Evolutionary conservation across 257 asterid species (phyloP), one percentile per base, ranked within the genome.

Genomic region (Nicotiana knightiana): DNA sequence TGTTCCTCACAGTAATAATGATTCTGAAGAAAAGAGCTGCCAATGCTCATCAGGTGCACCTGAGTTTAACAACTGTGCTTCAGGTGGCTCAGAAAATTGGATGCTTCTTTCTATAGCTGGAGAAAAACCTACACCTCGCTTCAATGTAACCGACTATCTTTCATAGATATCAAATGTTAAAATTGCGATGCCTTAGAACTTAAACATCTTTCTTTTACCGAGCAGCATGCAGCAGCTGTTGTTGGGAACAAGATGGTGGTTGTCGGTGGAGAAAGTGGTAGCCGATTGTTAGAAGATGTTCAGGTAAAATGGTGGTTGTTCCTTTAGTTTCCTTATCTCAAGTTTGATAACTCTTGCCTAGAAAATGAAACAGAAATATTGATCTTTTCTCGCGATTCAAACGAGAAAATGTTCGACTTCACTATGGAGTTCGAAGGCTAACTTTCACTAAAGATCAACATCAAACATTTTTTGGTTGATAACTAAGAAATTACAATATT

Each of bases 191-290:
- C 79, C 15, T 73, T 75, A 51, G 59, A 82, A 65, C 75, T 66
- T 18, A 70, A 9, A 59, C 57, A 55, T 78, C 75, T 78, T 57
- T 84, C 83, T 17, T 81, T 32, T 84, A 80, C 61, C 88, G 83
- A 84, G 85, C 85, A 96, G 99, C 99, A 96, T 88, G 97, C 93
- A 4, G 99, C 99, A n/a, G 96, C 98, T 4, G 98, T 96, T 48
- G 88, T 93, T 70, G 99, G 98, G 85, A 93, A 93, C 90, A 93
- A 93, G 90, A 93, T 94, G 98, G 97, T 96, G 84, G 91, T 96
- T n/a, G 98, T 96, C 82, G 99, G 99, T 46, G 99, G 98, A 82
- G 99, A 96, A 89, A 93, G 97, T 78, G 89, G 91, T 33, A 88
- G 85, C 85, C 94, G 93, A 63, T 80, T 96, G 91, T 89, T 96